Conservation (phyloP, 345 rosid genomes). For the Lenwebbia sp. region DNA sequence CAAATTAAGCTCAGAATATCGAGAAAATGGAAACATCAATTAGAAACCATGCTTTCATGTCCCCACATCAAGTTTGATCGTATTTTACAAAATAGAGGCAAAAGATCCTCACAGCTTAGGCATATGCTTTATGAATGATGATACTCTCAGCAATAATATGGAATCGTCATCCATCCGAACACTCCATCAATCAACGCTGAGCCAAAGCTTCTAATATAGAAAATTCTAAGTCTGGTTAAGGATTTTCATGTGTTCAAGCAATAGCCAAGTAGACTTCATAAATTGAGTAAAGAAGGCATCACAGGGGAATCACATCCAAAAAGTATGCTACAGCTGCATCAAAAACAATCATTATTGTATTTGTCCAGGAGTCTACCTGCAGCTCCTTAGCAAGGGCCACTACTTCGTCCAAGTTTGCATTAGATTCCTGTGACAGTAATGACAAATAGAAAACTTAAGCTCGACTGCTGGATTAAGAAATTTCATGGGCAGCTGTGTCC, state of each 20-base stretch:
- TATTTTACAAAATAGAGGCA: background rate
- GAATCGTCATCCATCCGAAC: background rate
- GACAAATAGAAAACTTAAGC: background rate
- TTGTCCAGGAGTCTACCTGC: conserved; percentile 25
- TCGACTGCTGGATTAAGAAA: background rate
- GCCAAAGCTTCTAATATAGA: background rate
- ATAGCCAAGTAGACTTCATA: background rate
- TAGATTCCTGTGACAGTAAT: conserved; percentile 46
- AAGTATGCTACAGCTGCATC: background rate
- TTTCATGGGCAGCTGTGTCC: background rate
- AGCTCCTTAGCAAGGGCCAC: conserved; percentile 91
- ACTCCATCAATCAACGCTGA: background rate
- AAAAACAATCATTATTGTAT: background rate
- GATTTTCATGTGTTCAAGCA: background rate
- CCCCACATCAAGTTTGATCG: background rate
- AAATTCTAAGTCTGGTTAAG: background rate
- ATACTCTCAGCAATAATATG: background rate
- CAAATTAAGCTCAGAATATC: background rate
- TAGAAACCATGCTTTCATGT: background rate
- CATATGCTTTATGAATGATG: background rate
- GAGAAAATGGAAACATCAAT: background rate
- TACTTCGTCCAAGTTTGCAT: conserved; percentile 85
- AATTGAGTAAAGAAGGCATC: background rate
- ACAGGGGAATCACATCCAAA: background rate
- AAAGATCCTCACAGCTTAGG: background rate